A percentile compares a stretch with the other conserved stretches of the same genome.
Conservation (phyloP, 768 basidiomycete genomes). For the Clitopilus hobsonii region DNA sequence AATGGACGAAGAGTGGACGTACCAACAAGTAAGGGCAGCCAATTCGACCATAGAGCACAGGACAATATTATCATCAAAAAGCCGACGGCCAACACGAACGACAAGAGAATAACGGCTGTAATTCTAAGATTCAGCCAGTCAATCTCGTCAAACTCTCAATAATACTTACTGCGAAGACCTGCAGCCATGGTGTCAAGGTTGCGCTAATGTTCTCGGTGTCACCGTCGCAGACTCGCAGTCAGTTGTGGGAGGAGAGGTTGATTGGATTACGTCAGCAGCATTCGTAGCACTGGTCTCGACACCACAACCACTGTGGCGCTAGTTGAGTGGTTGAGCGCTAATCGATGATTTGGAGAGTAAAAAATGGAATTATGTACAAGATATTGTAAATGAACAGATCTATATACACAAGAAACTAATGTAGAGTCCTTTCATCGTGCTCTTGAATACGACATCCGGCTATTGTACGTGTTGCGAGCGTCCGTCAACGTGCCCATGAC, state of each 20-base stretch:
- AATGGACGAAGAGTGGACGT: constrained; percentile 20
- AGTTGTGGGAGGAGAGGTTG: not conserved
- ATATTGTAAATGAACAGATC: not conserved
- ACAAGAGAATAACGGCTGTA: constrained; percentile 90
- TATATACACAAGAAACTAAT: not conserved
- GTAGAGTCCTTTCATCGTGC: constrained; percentile 16
- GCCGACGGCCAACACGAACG: constrained; percentile 96
- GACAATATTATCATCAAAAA: constrained; percentile 97
- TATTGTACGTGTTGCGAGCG: constrained; percentile 35
- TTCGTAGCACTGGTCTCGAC: no score
- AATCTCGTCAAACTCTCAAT: not conserved
- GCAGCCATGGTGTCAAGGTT: constrained; percentile 44
- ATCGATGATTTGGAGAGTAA: no score
- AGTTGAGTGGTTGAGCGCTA: no score
- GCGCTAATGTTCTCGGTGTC: not conserved
- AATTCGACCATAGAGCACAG: constrained; percentile 94
- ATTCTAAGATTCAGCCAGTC: not conserved
- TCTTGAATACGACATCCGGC: constrained; percentile 26
- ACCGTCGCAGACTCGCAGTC: not conserved
- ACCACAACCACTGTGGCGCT: no score
- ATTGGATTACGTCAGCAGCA: not conserved
- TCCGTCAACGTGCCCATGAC: constrained; percentile 33
- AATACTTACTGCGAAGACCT: constrained; percentile 61
- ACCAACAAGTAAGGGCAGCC: constrained; percentile 97
- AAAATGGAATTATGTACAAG: not conserved